These are phyloP conservation scores for Ceraceosorus bombacis DNA, from an alignment of 1,284 basidiomycete genomes.

Conservation along the genomic window DNA sequence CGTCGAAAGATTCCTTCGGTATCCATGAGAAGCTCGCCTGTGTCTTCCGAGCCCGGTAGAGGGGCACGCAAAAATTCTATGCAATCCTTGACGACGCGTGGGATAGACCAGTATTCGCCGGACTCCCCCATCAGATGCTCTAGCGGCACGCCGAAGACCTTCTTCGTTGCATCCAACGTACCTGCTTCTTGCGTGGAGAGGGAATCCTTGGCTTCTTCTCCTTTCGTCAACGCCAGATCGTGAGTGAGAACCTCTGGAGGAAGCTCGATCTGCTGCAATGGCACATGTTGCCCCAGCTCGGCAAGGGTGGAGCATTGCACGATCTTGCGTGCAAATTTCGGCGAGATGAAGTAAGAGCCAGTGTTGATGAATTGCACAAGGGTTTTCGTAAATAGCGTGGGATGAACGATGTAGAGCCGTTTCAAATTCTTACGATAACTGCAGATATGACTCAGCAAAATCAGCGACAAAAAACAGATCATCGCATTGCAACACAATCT, in stretches of 20 bases:
- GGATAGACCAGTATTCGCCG: constrained; percentile 69
- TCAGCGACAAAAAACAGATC: not conserved
- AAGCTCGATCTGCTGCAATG: constrained; percentile 74
- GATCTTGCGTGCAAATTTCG: constrained; percentile 79
- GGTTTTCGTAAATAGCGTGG: constrained; percentile 67
- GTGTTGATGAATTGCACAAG: constrained; percentile 68
- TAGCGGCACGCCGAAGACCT: constrained; percentile 69
- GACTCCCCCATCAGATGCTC: constrained; percentile 68
- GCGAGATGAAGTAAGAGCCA: constrained; percentile 76
- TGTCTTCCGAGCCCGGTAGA: not conserved
- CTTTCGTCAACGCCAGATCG: constrained; percentile 1
- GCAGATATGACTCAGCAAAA: not conserved
- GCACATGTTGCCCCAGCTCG: constrained; percentile 64
- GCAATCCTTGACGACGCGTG: constrained; percentile 67
- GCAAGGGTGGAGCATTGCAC: constrained; percentile 66
- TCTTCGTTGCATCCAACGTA: constrained; percentile 59
- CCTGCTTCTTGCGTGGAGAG: constrained; percentile 46
- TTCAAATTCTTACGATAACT: constrained; percentile 76
- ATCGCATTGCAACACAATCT: not conserved
- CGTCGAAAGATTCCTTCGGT: constrained; percentile 73
- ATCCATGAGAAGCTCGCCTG: constrained; percentile 51
- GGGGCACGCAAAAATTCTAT: constrained; percentile 57
- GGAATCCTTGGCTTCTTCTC: constrained; percentile 57
- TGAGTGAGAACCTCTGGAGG: constrained; percentile 68
- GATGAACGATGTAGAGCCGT: constrained; percentile 74